phyloP scores from a whole-genome alignment of 352 stramenopile species.

The Pythium volutum region DNA sequence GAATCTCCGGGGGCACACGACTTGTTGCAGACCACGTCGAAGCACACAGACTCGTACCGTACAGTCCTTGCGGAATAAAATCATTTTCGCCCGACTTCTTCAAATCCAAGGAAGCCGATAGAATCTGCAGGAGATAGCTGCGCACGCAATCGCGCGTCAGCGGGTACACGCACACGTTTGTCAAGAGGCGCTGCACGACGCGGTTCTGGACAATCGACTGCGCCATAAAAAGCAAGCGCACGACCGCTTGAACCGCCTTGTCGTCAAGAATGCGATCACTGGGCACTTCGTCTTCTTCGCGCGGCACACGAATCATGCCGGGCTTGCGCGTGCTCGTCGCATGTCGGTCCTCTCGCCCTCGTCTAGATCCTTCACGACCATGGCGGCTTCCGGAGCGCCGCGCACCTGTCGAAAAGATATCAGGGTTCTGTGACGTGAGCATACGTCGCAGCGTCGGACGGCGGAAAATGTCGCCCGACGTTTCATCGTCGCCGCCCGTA shows the following conservation, averaged over 20 bases:
- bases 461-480: constrained; percentile 57
- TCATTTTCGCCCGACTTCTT: constrained; percentile 23
- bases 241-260: constrained; percentile 52
- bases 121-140: constrained; percentile 54
- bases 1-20: constrained; percentile 79
- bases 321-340: constrained; percentile 25
- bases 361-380: constrained; percentile 39
- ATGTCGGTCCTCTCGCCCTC: constrained; percentile 27
- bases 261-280: constrained; percentile 70
- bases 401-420: constrained; percentile 31
- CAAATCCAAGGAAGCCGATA: constrained; percentile 23
- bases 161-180: constrained; percentile 81
- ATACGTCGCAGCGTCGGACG: constrained; percentile 76
- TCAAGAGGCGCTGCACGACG: constrained; percentile 72
- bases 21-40: constrained; percentile 13
- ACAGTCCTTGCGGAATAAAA: constrained; percentile 58
- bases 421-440: constrained; percentile 67
- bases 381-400: constrained; percentile 39
- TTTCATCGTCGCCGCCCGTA: constrained; percentile 24
- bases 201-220: constrained; percentile 81
- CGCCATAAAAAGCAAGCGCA: constrained; percentile 78
- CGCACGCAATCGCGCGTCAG: constrained; percentile 61
- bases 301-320: constrained; percentile 69
- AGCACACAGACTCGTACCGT: constrained; percentile 38
- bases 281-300: constrained; percentile 64